phyloP scores from a whole-genome alignment of 306 rosid species.

The Sindora glabra region DNA sequence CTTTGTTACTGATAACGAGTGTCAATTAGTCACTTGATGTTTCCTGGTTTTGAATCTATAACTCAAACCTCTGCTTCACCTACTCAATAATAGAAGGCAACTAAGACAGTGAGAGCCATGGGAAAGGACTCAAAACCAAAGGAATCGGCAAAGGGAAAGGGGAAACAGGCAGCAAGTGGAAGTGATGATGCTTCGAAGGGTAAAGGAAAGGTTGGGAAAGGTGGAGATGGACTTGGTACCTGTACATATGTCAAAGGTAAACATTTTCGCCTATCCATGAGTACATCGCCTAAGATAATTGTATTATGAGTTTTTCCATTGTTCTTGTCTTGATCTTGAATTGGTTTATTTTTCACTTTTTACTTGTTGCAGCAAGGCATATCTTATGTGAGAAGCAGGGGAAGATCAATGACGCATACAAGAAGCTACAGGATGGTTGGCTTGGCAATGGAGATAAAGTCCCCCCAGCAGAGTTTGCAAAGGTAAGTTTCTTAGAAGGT shows the following conservation, averaged over 20 bases:
- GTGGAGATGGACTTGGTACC: slow-evolving; percentile 84
- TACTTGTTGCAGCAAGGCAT: slow-evolving; percentile 63
- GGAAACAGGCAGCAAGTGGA: slow-evolving; percentile 65
- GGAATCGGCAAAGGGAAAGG: slow-evolving; percentile 84
- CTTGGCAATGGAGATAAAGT: slow-evolving; percentile 87
- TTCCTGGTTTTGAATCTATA: not conserved
- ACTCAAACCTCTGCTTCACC: not conserved
- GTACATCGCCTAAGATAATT: not conserved
- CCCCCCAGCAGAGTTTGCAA: slow-evolving; percentile 92
- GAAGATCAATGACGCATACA: slow-evolving; percentile 89
- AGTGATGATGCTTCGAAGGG: slow-evolving; percentile 79
- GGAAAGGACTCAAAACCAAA: slow-evolving; percentile 76
- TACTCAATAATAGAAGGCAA: not conserved
- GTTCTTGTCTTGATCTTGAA: not conserved
- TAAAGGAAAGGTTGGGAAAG: slow-evolving; percentile 79
- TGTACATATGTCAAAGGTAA: slow-evolving; percentile 92
- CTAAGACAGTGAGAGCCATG: slow-evolving; percentile 38
- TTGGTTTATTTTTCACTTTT: not conserved
- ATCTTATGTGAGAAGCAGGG: slow-evolving; percentile 92
- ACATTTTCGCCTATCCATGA: not conserved
- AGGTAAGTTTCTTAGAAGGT: slow-evolving; percentile 35
- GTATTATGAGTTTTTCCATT: not conserved
- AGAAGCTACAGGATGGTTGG: slow-evolving; percentile 97
- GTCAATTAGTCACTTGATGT: not conserved
- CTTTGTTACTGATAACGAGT: not conserved